phyloP scores from a whole-genome alignment of 345 rosid genomes.

The Microthlaspi erraticum region DNA sequence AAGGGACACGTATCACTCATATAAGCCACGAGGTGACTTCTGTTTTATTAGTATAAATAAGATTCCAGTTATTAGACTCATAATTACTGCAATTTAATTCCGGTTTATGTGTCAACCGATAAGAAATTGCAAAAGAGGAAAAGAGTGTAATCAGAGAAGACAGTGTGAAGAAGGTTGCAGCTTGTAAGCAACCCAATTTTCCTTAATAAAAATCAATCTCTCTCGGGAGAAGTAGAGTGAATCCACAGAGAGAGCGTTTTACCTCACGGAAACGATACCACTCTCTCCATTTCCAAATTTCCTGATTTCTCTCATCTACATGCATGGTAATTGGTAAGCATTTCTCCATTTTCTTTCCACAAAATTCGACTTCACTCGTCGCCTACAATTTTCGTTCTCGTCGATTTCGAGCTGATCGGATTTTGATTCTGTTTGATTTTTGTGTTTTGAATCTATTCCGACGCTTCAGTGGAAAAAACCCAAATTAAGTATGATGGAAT shows the following conservation, averaged over 20 bases:
- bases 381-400: too few species aligned
- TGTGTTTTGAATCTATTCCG: conserved; percentile 36
- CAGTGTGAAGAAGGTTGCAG: conserved; percentile 11
- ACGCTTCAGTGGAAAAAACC: conserved; percentile 21
- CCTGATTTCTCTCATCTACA: too few species aligned
- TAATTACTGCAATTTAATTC: background rate
- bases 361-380: too few species aligned
- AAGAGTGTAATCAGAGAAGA: conserved; percentile 22
- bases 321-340: too few species aligned
- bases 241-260: too few species aligned
- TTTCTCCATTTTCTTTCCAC: too few species aligned
- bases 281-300: too few species aligned
- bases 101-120: conserved; percentile 4
- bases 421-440: background rate
- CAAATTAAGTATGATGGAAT: conserved; percentile 57
- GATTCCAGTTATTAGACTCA: background rate
- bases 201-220: conserved; percentile 26
- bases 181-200: conserved; percentile 20
- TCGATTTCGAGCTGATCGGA: too few species aligned
- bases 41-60: too few species aligned
- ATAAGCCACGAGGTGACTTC: too few species aligned
- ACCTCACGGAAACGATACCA: too few species aligned
- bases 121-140: background rate
- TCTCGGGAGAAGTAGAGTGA: conserved; percentile 21
- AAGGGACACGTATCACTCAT: too few species aligned